Percentiles rank a stretch among this genome's conserved stretches.
phyloP scores from a whole-genome alignment of 1,139 yeast genomes.

The Blastobotrys elegans region DNA sequence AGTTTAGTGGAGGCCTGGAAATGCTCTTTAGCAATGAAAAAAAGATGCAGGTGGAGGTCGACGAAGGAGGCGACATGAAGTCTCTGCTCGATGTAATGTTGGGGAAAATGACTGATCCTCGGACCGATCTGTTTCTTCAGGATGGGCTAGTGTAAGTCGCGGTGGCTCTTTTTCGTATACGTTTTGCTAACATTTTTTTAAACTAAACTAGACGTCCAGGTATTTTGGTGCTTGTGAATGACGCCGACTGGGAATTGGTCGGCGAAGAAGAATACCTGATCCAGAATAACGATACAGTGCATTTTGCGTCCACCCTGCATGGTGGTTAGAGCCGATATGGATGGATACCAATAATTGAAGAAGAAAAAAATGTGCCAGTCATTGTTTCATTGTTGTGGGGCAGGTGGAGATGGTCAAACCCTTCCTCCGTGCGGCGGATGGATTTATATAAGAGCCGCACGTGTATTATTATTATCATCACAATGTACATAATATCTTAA shows the following conservation, averaged over 20 bases:
- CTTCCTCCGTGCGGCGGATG: too few species aligned
- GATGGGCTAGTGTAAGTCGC: conserved; percentile 50
- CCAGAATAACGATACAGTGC: conserved; percentile 69
- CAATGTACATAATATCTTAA: too few species aligned
- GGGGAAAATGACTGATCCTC: conserved; percentile 51
- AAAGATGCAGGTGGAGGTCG: conserved; percentile 43
- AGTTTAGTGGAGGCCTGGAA: conserved; percentile 61
- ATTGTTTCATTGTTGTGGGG: too few species aligned
- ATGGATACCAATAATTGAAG: too few species aligned
- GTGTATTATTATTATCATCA: too few species aligned
- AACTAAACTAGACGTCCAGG: conserved; percentile 62
- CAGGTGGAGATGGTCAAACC: too few species aligned
- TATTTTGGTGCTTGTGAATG: conserved; percentile 83
- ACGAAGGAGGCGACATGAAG: conserved; percentile 47
- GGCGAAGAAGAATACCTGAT: conserved; percentile 78
- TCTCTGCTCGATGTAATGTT: conserved; percentile 56
- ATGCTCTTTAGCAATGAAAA: conserved; percentile 53
- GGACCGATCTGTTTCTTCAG: conserved; percentile 71
- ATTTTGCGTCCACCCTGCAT: conserved; percentile 90
- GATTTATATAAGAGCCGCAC: too few species aligned
- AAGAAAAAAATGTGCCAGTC: too few species aligned
- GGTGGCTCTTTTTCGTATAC: too few species aligned
- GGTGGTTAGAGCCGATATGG: conserved; percentile 86
- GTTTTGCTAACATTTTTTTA: too few species aligned
- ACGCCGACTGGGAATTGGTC: conserved; percentile 95